Conservation (phyloP, 306 rosid genomes). For the Prunus salicina region DNA sequence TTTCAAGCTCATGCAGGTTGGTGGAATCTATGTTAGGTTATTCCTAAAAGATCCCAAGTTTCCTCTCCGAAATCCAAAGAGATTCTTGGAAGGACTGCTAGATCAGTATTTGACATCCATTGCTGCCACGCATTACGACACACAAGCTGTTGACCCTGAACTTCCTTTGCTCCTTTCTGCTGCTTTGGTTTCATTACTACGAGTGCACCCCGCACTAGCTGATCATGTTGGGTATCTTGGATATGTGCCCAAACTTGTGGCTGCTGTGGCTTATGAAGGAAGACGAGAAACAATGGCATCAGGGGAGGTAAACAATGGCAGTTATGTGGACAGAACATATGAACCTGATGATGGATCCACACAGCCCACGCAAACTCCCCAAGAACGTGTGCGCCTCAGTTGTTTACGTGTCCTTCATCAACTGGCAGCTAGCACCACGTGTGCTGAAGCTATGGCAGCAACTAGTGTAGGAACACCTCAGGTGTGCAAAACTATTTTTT, state of each 20-base stretch:
- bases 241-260: constrained; percentile 94
- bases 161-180: constrained; percentile 96
- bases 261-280: constrained; percentile 95
- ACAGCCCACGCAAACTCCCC: constrained; percentile 82
- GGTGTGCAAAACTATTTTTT: constrained; percentile 40
- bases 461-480: constrained; percentile 97
- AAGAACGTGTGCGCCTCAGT: constrained; percentile 96
- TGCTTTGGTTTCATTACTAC: constrained; percentile 88
- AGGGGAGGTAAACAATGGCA: constrained; percentile 58
- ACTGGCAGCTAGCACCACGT: constrained; percentile 93
- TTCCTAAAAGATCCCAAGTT: constrained; percentile 97
- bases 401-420: constrained; percentile 98
- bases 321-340: constrained; percentile 38
- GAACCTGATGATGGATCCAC: constrained; percentile 54
- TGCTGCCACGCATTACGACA: constrained; percentile 90
- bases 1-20: constrained; percentile 66
- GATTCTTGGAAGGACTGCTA: constrained; percentile 94
- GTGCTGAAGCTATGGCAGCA: constrained; percentile 99
- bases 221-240: constrained; percentile 99
- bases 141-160: constrained; percentile 80
- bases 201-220: constrained; percentile 97
- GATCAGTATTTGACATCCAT: constrained; percentile 95
- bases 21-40: constrained; percentile 92
- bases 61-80: constrained; percentile 97
- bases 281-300: constrained; percentile 96